Base-by-base conservation (phyloP, 352 stramenopile species). In the Phytophthora capsici region DNA sequence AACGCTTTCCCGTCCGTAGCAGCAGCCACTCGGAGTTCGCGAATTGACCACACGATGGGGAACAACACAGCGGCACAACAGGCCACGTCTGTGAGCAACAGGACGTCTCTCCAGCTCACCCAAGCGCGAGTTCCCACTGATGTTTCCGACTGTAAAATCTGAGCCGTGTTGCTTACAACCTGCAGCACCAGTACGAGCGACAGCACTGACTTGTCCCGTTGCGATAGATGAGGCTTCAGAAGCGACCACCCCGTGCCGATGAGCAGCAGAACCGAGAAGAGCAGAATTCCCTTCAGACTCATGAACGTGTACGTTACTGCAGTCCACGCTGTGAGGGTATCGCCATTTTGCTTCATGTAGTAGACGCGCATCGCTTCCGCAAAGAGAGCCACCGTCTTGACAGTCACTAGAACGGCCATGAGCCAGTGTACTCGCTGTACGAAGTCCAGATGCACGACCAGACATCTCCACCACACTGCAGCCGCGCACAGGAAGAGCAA, bases 181-280 rank as follows among this genome's bases (percentile, higher is more conserved):
- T 97, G 90, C 32, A 99, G 75, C 34, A 93, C 64, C 6, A 99
- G 80, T 17, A 99, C 93, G 17, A 94, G 66, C 26, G 96, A 92
- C 54, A 99, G 89, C 43, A 99, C 89, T 30, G 90, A 92, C 77
- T 98, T 99, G 77, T 99, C 97, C 46, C 81, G 73, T 53, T 84
- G 71, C 45, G 87, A 96, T 19, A 99, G 70, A 73, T 98, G 98
- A 36, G 96, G 94, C 79, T 99, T 99, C 48, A 99, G 77, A 43
- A 99, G 85, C 47, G 89, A 98, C 95, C 96, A 99, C 14, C 97
- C 97, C 49, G 93, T 98, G 52, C 97, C 97, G 67, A 99, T 98
- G 28, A 99, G 86, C 22, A 99, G 72, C 46, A 99, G 89, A n/a
- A 99, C 96, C 6, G 95, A 91, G 66, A 99, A 99, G n/a, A 99